Conservation (phyloP, 202 grass and related monocot genomes). For the Panicum hallii region DNA sequence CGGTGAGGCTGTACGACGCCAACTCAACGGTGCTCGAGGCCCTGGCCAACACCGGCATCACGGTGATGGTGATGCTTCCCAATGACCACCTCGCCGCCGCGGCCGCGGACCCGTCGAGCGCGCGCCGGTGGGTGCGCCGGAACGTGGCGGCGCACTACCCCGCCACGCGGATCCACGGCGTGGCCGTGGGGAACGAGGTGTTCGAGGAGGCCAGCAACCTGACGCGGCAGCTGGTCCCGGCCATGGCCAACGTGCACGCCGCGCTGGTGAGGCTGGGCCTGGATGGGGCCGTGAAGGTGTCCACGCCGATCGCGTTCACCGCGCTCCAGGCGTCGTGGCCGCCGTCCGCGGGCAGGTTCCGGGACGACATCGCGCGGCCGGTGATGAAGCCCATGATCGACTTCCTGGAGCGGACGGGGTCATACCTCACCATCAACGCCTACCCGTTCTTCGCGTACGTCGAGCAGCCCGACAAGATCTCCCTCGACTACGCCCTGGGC, state of each 20-base stretch:
- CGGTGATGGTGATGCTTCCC: constrained; percentile 56
- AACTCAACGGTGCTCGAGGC: constrained; percentile 49
- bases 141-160: constrained; percentile 57
- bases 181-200: constrained; percentile 80
- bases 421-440: constrained; percentile 63
- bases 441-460: constrained; percentile 72
- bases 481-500: constrained; percentile 56
- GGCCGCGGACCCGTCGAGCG: constrained; percentile 19
- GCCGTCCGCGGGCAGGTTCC: constrained; percentile 53
- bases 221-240: constrained; percentile 43
- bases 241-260: constrained; percentile 70
- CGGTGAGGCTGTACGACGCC: constrained; percentile 67
- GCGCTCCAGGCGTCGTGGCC: constrained; percentile 62
- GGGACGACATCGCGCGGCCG: constrained; percentile 49
- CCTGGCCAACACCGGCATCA: constrained; percentile 58
- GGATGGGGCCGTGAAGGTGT: constrained; percentile 64
- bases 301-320: constrained; percentile 54
- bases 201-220: constrained; percentile 45
- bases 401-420: constrained; percentile 49
- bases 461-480: constrained; percentile 19
- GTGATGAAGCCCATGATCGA: constrained; percentile 70
- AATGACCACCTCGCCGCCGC: constrained; percentile 48
- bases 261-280: constrained; percentile 50
- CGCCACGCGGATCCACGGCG: constrained; percentile 53
- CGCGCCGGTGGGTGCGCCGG: constrained; percentile 51